Percentiles rank a stretch among this genome's conserved stretches.
Conservation (phyloP, 2,329 filamentous ascomycete genomes). For the Aspergillus ochraceoroseus region DNA sequence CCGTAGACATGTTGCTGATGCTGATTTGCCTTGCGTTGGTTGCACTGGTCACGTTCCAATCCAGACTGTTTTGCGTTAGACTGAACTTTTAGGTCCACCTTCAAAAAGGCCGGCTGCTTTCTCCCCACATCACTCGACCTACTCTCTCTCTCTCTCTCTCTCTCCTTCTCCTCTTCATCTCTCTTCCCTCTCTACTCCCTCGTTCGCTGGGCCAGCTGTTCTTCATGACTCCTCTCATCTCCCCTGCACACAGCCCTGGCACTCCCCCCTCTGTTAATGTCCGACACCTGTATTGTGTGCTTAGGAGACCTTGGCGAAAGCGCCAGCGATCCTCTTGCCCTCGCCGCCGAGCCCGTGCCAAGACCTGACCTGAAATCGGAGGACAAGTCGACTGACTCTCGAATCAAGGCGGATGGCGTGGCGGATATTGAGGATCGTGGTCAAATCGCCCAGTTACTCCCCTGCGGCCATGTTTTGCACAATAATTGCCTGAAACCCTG, state of each 20-base stretch:
- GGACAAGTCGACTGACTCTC: constrained; percentile 24
- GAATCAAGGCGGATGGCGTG: constrained; percentile 28
- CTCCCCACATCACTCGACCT: constrained; percentile 31
- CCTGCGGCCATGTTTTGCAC: constrained; percentile 89
- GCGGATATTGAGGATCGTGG: constrained; percentile 39
- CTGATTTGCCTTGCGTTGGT: constrained; percentile 17
- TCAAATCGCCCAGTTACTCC: constrained; percentile 59
- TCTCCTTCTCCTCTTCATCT: constrained; percentile 20
- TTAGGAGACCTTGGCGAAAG: constrained; percentile 62
- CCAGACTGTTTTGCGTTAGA: constrained; percentile 39
- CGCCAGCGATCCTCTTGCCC: constrained; percentile 48
- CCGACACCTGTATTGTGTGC: constrained; percentile 67
- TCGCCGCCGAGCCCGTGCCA: constrained; percentile 42
- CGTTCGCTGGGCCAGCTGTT: constrained; percentile 25
- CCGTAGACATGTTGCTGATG: no score
- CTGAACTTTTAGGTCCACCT: constrained; percentile 35
- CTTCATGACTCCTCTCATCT: constrained; percentile 39
- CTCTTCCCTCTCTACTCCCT: constrained; percentile 25
- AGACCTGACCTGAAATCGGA: constrained; percentile 38
- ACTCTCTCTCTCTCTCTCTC: constrained; percentile 24
- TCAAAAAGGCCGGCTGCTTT: constrained; percentile 39
- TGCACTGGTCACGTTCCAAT: constrained; percentile 37
- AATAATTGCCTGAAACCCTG: constrained; percentile 88
- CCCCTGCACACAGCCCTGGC: constrained; percentile 27
- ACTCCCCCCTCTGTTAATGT: constrained; percentile 47